These are phyloP conservation scores for Ampelomyces quisqualis DNA, from an alignment of 2,329 filamentous ascomycete species.

Conservation along the genomic window DNA sequence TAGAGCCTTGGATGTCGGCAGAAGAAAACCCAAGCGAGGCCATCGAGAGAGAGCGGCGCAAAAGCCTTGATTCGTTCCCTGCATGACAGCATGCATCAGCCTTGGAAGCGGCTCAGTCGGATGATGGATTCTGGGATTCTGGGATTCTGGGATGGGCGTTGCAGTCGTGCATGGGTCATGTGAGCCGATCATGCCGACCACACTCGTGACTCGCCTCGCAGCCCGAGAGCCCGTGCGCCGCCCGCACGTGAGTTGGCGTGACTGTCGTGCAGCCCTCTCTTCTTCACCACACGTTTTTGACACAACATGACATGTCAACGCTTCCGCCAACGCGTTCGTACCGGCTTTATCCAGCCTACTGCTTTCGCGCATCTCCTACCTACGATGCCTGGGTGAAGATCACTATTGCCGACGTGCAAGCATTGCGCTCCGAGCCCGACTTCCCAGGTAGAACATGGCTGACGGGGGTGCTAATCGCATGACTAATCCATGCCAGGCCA, in stretches of 20 bases:
- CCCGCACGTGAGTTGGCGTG: conserved; percentile 19
- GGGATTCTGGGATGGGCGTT: no score
- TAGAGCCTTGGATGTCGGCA: no score
- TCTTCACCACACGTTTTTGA: conserved; percentile 17
- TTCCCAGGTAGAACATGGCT: conserved; percentile 51
- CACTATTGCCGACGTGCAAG: conserved; percentile 57
- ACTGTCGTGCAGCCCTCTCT: conserved; percentile 7
- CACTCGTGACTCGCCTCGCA: background rate
- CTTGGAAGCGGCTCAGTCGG: conserved; percentile 32
- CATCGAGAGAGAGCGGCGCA: conserved; percentile 8
- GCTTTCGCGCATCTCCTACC: conserved; percentile 61
- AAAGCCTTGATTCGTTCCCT: conserved; percentile 31
- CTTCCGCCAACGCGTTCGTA: conserved; percentile 24
- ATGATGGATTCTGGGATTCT: no score
- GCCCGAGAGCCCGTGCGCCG: conserved; percentile 1
- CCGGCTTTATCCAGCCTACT: conserved; percentile 59
- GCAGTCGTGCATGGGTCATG: conserved; percentile 22
- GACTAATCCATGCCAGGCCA: conserved; percentile 46
- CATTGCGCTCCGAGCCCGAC: conserved; percentile 49
- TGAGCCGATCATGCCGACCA: conserved; percentile 23
- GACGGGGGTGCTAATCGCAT: no score
- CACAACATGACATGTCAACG: conserved; percentile 37
- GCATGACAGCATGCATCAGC: conserved; percentile 9
- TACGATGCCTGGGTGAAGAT: conserved; percentile 65
- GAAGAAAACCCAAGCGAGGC: conserved; percentile 7